phyloP scores from a whole-genome alignment of 345 rosid genomes.

The Citrus sinensis region DNA sequence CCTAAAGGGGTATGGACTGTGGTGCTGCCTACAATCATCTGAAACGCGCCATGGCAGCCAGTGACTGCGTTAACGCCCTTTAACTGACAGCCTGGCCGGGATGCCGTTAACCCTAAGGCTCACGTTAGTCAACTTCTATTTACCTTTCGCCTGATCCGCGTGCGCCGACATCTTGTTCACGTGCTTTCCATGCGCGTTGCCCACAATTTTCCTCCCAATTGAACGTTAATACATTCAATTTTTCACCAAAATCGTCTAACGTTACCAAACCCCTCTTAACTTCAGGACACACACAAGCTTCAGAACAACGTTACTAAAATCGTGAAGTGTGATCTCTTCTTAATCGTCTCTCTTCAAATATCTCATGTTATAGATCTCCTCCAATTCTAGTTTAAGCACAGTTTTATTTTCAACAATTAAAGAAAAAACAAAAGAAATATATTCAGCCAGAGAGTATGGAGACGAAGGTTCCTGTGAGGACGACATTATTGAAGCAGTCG shows the following conservation, averaged over 20 bases:
- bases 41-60: neutral
- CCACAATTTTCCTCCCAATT: neutral
- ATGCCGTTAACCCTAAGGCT: neutral
- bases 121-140: neutral
- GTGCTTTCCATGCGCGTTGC: neutral
- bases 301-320: neutral
- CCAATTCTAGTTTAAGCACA: neutral
- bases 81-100: neutral
- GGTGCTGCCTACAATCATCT: neutral
- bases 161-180: neutral
- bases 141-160: neutral
- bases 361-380: neutral
- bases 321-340: neutral
- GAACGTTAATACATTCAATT: neutral
- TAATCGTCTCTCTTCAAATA: neutral
- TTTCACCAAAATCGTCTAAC: neutral
- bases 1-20: too few relatives aligned
- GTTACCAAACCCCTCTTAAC: slow-evolving; percentile 6
- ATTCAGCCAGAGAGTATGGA: slow-evolving; percentile 43
- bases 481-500: slow-evolving; percentile 60
- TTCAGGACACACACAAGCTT: neutral
- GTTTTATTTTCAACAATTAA: neutral
- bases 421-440: neutral
- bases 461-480: slow-evolving; percentile 36
- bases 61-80: neutral